phyloP scores from a whole-genome alignment of 2,329 filamentous ascomycete species.

The Byssoonygena ceratinophila region DNA sequence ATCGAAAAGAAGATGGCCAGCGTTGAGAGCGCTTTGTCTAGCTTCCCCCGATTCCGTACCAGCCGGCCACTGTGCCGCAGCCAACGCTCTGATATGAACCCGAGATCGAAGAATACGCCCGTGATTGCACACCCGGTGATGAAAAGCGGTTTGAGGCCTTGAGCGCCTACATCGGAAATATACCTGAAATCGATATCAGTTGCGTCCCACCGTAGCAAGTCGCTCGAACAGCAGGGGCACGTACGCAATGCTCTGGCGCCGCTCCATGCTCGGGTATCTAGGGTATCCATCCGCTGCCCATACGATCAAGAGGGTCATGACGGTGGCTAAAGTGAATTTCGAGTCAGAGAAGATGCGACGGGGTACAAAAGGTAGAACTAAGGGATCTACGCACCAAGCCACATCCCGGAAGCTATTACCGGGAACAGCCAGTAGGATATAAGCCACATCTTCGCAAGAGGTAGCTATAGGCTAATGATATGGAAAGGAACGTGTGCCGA shows the following conservation, averaged over 20 bases:
- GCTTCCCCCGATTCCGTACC: conserved; percentile 52
- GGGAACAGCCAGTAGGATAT: conserved; percentile 47
- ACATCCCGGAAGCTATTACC: conserved; percentile 47
- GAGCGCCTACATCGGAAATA: conserved; percentile 48
- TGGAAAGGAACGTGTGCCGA: not conserved
- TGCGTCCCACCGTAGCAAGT: not conserved
- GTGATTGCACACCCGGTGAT: conserved; percentile 52
- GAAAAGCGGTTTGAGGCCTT: conserved; percentile 51
- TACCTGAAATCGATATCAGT: conserved; percentile 23
- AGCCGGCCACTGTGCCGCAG: conserved; percentile 72
- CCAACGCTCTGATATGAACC: conserved; percentile 73
- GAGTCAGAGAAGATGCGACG: not conserved
- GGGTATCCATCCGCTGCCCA: conserved; percentile 47
- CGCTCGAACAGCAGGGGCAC: conserved; percentile 15
- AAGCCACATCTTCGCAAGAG: conserved; percentile 30
- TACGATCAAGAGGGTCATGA: conserved; percentile 49
- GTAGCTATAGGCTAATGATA: not conserved
- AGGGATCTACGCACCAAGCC: conserved; percentile 36
- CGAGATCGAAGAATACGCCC: conserved; percentile 67
- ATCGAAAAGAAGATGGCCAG: conserved; percentile 51
- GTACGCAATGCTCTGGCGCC: conserved; percentile 46
- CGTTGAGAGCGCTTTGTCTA: conserved; percentile 33
- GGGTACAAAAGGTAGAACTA: too few species aligned
- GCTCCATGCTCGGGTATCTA: conserved; percentile 43
- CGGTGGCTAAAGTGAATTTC: conserved; percentile 38